phyloP scores from a whole-genome alignment of 2,329 filamentous ascomycete species.

The Fusarium goolgardi region DNA sequence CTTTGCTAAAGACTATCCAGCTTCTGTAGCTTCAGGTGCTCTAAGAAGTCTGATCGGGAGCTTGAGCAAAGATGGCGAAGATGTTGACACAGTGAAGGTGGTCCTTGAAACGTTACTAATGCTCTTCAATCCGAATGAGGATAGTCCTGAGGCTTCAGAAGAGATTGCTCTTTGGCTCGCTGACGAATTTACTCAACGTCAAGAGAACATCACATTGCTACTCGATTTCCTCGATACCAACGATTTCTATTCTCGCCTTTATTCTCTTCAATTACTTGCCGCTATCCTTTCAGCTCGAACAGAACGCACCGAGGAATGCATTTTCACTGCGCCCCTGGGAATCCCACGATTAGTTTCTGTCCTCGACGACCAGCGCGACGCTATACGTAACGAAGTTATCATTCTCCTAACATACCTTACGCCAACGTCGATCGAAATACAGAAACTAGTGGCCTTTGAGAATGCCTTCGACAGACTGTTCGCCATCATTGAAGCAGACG shows the following conservation, averaged over 20 bases:
- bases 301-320: conserved; percentile 93
- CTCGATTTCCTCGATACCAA: conserved; percentile 87
- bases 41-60: conserved; percentile 87
- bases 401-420: conserved; percentile 90
- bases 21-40: conserved; percentile 94
- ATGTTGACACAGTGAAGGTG: conserved; percentile 95
- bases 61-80: conserved; percentile 87
- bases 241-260: conserved; percentile 92
- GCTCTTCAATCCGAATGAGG: conserved; percentile 80
- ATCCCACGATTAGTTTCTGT: conserved; percentile 86
- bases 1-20: conserved; percentile 96
- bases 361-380: conserved; percentile 87
- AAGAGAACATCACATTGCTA: conserved; percentile 94
- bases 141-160: conserved; percentile 91
- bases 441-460: conserved; percentile 95
- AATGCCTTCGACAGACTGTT: conserved; percentile 92
- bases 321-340: conserved; percentile 88
- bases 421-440: conserved; percentile 85
- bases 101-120: conserved; percentile 95
- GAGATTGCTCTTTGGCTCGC: conserved; percentile 96
- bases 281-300: conserved; percentile 87
- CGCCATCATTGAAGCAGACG: conserved; percentile 82
- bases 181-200: conserved; percentile 96
- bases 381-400: conserved; percentile 87
- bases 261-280: conserved; percentile 88